A percentile compares a stretch with the other conserved stretches of the same genome.
Conservation (phyloP, 441 rosid species). For the Hura crepitans region DNA sequence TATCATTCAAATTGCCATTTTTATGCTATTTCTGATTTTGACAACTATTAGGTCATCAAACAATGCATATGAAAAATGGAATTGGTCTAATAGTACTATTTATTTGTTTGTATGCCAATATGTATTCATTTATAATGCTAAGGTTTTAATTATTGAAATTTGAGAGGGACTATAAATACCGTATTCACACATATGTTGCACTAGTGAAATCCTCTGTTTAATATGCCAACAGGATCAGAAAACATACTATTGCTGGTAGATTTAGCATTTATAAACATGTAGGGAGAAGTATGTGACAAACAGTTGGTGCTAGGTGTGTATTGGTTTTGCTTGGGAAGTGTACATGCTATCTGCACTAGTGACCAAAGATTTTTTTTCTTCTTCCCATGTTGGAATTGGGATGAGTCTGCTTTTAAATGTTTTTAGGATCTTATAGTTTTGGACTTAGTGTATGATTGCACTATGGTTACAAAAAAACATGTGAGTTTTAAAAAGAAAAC, state of each 20-base stretch:
- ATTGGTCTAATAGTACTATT: background rate
- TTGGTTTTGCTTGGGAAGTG: background rate
- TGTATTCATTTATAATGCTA: background rate
- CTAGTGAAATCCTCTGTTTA: background rate
- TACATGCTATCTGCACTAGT: background rate
- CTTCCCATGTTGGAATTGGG: background rate
- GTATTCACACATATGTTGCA: background rate
- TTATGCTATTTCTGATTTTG: background rate
- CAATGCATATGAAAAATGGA: background rate
- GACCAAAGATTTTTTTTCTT: background rate
- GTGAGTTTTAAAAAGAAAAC: background rate
- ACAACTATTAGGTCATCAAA: background rate
- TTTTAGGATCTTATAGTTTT: background rate
- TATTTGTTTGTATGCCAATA: no score
- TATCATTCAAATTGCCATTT: background rate
- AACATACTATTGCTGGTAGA: background rate
- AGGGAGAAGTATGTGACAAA: background rate
- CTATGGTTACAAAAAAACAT: background rate
- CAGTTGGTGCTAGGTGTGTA: background rate
- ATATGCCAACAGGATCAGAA: background rate
- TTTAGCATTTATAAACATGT: background rate
- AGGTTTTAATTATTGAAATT: background rate
- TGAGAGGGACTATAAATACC: no score
- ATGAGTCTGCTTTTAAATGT: background rate
- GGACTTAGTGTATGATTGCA: background rate